Percentiles rank a stretch among this genome's conserved stretches.
Conservation (phyloP, 129 eudicot genomes). For the Lonicera japonica region DNA sequence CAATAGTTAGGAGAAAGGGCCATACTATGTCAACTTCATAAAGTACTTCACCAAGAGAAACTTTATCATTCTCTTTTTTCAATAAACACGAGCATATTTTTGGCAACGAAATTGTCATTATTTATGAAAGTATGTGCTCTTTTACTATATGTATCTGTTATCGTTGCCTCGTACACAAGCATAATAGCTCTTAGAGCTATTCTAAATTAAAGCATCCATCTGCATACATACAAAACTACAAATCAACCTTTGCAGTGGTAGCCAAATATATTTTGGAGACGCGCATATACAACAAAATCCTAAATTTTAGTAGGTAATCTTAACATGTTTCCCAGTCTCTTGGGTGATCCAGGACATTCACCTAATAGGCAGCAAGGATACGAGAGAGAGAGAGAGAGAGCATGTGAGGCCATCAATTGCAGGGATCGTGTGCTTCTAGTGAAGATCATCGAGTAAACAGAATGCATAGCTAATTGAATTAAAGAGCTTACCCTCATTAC, state of each 20-base stretch:
- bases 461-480: neutral
- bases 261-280: neutral
- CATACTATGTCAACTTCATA: conserved; percentile 99
- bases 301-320: neutral
- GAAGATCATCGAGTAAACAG: neutral
- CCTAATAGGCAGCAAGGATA: conserved; percentile 27
- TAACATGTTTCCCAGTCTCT: neutral
- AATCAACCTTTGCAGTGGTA: neutral
- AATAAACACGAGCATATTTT: too few species aligned
- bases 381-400: neutral
- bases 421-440: neutral
- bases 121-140: too few species aligned
- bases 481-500: conserved; percentile 42
- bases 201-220: conserved; percentile 91
- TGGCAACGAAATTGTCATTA: too few species aligned
- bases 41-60: conserved; percentile 90
- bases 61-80: conserved; percentile 95
- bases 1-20: conserved; percentile 5
- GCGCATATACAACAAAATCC: neutral
- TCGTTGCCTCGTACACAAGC: too few species aligned
- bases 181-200: conserved; percentile 89
- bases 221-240: conserved; percentile 14
- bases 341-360: conserved; percentile 80
- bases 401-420: neutral
- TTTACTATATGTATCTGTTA: too few species aligned